Evolutionary conservation across 192 early-diverging fungal genomes (phyloP).

Genomic region (Kickxella alabastrina): DNA sequence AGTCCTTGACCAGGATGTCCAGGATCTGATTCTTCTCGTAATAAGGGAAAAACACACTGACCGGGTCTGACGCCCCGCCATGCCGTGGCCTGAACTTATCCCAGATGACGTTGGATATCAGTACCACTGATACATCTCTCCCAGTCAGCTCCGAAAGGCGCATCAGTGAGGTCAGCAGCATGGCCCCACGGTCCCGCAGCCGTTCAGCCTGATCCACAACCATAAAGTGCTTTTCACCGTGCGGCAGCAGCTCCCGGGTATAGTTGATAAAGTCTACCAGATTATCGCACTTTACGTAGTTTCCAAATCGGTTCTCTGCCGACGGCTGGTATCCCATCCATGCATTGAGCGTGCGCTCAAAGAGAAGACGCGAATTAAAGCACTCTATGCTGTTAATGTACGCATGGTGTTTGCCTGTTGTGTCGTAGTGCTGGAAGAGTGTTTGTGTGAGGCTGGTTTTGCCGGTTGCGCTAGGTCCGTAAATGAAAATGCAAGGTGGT

Average conservation of each 20-base stretch:
- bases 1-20: slow-evolving; percentile 68
- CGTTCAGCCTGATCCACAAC: slow-evolving; percentile 79
- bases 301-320: slow-evolving; percentile 47
- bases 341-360: slow-evolving; percentile 73
- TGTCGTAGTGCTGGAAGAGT: slow-evolving; percentile 38
- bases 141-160: slow-evolving; percentile 62
- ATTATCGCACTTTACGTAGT: slow-evolving; percentile 60
- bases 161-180: slow-evolving; percentile 66
- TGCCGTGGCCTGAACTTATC: slow-evolving; percentile 72
- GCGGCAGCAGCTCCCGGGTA: slow-evolving; percentile 18
- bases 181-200: slow-evolving; percentile 65
- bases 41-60: slow-evolving; percentile 67
- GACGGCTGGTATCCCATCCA: slow-evolving; percentile 53
- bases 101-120: slow-evolving; percentile 72
- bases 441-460: slow-evolving; percentile 53
- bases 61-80: slow-evolving; percentile 60
- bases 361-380: slow-evolving; percentile 68
- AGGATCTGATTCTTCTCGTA: slow-evolving; percentile 71
- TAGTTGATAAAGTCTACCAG: slow-evolving; percentile 66
- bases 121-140: slow-evolving; percentile 60
- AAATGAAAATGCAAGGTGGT: slow-evolving; percentile 53
- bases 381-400: slow-evolving; percentile 76
- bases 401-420: slow-evolving; percentile 14
- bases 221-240: slow-evolving; percentile 36
- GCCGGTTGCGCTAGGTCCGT: slow-evolving; percentile 56